phyloP scores from a whole-genome alignment of 139 green algal genomes.

The Eudorina sp. region DNA sequence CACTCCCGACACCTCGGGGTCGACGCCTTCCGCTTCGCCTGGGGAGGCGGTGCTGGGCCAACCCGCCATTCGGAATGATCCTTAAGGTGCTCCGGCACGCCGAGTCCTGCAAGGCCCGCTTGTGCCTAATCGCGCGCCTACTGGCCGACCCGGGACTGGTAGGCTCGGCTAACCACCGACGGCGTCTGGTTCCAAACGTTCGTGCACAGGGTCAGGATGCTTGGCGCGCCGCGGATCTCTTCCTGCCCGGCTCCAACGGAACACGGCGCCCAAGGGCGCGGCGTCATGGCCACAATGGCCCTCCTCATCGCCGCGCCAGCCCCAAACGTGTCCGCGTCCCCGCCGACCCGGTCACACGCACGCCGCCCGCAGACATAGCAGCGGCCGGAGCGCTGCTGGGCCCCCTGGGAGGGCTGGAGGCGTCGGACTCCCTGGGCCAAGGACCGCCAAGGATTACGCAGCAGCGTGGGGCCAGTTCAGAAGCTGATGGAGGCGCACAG shows the following conservation, averaged over 20 bases:
- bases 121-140: constrained; percentile 8
- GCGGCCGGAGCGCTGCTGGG: background rate
- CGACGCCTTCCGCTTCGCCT: constrained; percentile 32
- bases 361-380: background rate
- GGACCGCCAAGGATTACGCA: background rate
- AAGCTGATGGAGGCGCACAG: background rate
- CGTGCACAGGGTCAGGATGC: background rate
- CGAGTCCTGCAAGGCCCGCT: background rate
- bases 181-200: background rate
- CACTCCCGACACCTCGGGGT: constrained; percentile 42
- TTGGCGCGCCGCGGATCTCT: background rate
- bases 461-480: background rate
- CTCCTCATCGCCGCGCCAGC: background rate
- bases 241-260: background rate
- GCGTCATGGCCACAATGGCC: background rate
- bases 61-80: constrained; percentile 27
- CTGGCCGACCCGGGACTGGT: constrained; percentile 37
- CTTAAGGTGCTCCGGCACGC: constrained; percentile 2
- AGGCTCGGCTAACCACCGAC: background rate
- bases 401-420: too few relatives aligned
- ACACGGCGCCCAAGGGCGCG: background rate
- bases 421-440: too few relatives aligned
- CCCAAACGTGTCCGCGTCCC: background rate
- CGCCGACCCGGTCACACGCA: background rate
- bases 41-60: background rate